Evolutionary conservation across 2,329 filamentous ascomycete species (phyloP).

Genomic region (Paracorniculantispora psalliotae): DNA sequence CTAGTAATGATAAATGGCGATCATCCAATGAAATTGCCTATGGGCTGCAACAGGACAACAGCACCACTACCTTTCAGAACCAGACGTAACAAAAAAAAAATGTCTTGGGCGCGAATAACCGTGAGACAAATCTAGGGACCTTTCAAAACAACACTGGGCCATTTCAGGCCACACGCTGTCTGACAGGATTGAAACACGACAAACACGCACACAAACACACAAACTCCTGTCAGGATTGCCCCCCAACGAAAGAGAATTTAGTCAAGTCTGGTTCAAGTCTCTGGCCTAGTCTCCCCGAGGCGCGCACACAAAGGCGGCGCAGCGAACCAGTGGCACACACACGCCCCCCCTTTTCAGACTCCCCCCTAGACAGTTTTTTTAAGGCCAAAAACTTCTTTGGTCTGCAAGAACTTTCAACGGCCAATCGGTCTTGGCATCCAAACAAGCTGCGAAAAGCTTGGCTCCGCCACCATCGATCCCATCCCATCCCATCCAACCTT

Average conservation of each 20-base stretch:
- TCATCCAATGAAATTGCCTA: background rate
- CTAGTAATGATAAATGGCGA: no score
- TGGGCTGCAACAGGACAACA: no score
- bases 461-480: conserved; percentile 4
- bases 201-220: no score
- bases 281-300: no score
- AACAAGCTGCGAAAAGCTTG: background rate
- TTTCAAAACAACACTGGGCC: background rate
- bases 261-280: no score
- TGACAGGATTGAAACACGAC: background rate
- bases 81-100: background rate
- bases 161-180: background rate
- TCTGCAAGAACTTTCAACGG: background rate
- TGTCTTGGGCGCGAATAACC: background rate
- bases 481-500: background rate
- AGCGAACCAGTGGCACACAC: no score
- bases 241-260: no score
- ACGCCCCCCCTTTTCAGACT: no score
- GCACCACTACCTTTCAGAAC: background rate
- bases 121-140: background rate
- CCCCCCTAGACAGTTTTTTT: no score
- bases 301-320: no score
- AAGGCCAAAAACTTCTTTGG: no score
- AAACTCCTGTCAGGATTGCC: background rate
- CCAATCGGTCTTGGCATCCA: conserved; percentile 2